A percentile compares a stretch with the other conserved stretches of the same genome.
Evolutionary conservation across 345 rosid genomes (phyloP).

Genomic region (Aethionema arabicum): DNA sequence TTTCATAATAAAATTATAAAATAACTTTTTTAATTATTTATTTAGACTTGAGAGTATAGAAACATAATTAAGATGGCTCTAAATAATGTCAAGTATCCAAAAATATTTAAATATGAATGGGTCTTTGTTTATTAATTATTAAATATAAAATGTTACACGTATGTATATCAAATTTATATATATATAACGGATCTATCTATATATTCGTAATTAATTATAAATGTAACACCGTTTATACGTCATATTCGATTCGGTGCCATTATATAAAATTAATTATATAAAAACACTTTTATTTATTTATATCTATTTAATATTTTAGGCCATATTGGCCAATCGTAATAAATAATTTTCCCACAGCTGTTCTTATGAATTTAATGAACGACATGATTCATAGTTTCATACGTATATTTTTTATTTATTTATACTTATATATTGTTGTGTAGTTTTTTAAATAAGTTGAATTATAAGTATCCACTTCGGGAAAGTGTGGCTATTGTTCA

Average conservation of each 20-base stretch:
- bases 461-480: slow-evolving; percentile 28
- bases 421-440: too few species aligned
- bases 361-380: slow-evolving; percentile 23
- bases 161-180: slow-evolving; percentile 23
- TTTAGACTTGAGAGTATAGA: slow-evolving; percentile 5
- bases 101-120: slow-evolving; percentile 12
- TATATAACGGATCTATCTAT: not conserved
- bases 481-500: slow-evolving; percentile 34
- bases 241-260: slow-evolving; percentile 38
- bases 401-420: slow-evolving; percentile 2
- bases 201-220: slow-evolving; percentile 5
- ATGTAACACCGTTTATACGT: slow-evolving; percentile 24
- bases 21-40: slow-evolving; percentile 21
- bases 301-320: slow-evolving; percentile 15
- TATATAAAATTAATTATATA: slow-evolving; percentile 16
- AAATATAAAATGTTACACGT: slow-evolving; percentile 23
- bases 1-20: slow-evolving; percentile 11
- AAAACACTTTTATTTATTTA: slow-evolving; percentile 13
- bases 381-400: slow-evolving; percentile 27
- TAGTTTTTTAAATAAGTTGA: slow-evolving; percentile 14
- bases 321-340: slow-evolving; percentile 26
- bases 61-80: slow-evolving; percentile 24
- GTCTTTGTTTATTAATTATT: slow-evolving; percentile 19
- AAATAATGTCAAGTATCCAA: slow-evolving; percentile 22
- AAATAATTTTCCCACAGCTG: slow-evolving; percentile 5